These are phyloP conservation scores for Talaromyces sp. DNA, from an alignment of 2,329 filamentous ascomycete species.

Conservation along the genomic window DNA sequence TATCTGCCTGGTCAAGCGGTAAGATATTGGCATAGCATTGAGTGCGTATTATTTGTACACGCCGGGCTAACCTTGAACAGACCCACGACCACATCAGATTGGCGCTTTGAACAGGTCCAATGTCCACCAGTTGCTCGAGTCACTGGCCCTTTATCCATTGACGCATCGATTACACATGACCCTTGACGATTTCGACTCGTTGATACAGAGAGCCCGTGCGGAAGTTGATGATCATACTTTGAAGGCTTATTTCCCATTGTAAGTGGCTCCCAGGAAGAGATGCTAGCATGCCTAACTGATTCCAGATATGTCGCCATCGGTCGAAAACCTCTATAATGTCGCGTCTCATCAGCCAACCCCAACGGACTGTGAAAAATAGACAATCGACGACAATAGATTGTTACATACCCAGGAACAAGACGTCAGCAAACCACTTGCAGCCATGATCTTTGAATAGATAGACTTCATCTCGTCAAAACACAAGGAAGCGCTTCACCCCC, in stretches of 20 bases:
- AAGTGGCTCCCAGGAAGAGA: constrained; percentile 23
- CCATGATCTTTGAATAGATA: background rate
- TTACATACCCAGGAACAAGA: background rate
- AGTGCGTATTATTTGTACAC: background rate
- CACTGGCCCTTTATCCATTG: constrained; percentile 47
- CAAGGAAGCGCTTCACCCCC: background rate
- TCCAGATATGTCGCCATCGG: constrained; percentile 46
- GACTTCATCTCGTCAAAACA: background rate
- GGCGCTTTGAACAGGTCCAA: constrained; percentile 43
- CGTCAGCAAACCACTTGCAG: background rate
- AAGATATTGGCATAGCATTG: constrained; percentile 30
- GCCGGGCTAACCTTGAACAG: constrained; percentile 28
- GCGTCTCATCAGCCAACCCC: background rate
- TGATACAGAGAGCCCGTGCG: constrained; percentile 39
- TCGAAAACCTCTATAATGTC: constrained; percentile 32
- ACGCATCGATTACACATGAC: constrained; percentile 45
- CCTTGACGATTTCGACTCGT: constrained; percentile 36
- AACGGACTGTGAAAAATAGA: background rate
- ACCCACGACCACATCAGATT: constrained; percentile 43
- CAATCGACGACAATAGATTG: background rate
- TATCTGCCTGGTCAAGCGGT: constrained; percentile 70
- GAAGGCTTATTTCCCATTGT: constrained; percentile 50
- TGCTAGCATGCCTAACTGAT: constrained; percentile 25
- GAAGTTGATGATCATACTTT: constrained; percentile 39
- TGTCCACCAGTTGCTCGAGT: constrained; percentile 38